A percentile compares a stretch with the other conserved stretches of the same genome.
Conservation (phyloP, 202 grass and related monocot species). For the Setaria viridis region DNA sequence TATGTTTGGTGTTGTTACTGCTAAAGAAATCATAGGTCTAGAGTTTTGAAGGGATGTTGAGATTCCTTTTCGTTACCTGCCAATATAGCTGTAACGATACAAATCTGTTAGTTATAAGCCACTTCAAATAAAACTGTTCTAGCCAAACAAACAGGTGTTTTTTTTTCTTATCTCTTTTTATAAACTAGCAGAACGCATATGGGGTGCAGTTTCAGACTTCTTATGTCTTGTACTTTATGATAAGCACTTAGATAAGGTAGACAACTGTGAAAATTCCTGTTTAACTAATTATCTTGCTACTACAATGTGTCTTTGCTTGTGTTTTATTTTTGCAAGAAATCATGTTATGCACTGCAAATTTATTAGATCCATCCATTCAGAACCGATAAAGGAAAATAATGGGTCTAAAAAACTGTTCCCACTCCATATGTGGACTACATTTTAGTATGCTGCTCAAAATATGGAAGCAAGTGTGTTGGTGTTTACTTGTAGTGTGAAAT, state of each 20-base stretch:
- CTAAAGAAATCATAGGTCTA: neutral
- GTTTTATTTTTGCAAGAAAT: neutral
- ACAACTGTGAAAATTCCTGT: neutral
- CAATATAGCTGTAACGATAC: neutral
- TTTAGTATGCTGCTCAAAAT: neutral
- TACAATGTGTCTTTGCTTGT: neutral
- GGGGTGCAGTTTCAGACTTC: neutral
- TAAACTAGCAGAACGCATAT: neutral
- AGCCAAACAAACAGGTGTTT: neutral
- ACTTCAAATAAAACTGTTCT: neutral
- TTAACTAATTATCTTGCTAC: neutral
- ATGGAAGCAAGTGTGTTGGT: neutral
- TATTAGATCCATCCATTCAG: neutral
- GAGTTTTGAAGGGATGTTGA: neutral
- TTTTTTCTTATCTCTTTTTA: neutral
- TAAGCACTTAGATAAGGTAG: no score
- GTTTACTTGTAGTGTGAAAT: neutral
- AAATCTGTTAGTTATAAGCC: neutral
- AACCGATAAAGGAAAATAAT: neutral
- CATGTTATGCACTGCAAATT: conserved; percentile 10
- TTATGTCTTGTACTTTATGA: neutral
- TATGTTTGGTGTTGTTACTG: conserved; percentile 1
- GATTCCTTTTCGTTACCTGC: neutral
- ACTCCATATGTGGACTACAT: neutral
- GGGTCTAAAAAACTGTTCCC: neutral